Evolutionary conservation across 495 filamentous ascomycete genomes (phyloP).

Genomic region (Daldinia bambusicola): DNA sequence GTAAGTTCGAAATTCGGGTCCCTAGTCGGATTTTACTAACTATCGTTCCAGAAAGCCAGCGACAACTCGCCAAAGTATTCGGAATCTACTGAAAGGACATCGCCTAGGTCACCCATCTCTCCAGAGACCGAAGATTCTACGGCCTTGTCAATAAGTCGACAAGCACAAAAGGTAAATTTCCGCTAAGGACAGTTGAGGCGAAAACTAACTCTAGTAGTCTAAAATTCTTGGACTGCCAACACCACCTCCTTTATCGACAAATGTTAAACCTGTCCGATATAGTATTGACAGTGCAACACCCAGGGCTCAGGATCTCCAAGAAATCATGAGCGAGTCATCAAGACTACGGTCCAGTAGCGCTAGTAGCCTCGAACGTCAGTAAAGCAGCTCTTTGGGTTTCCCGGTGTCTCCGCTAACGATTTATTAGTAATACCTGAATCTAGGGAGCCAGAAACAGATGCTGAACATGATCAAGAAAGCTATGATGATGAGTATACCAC

Average conservation of each 20-base stretch:
- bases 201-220: slow-evolving; percentile 45
- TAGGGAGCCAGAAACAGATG: slow-evolving; percentile 52
- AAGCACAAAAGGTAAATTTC: slow-evolving; percentile 51
- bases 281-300: slow-evolving; percentile 78
- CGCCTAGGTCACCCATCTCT: slow-evolving; percentile 37
- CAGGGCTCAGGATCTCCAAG: slow-evolving; percentile 82
- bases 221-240: slow-evolving; percentile 54
- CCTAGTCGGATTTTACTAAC: neutral
- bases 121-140: slow-evolving; percentile 39
- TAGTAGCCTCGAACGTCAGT: slow-evolving; percentile 79
- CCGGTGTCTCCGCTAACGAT: slow-evolving; percentile 13
- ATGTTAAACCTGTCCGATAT: slow-evolving; percentile 70
- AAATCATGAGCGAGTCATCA: slow-evolving; percentile 58
- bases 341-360: slow-evolving; percentile 60
- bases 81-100: slow-evolving; percentile 46
- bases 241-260: slow-evolving; percentile 75
- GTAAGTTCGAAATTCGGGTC: slow-evolving; percentile 58
- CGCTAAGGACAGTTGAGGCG: slow-evolving; percentile 20
- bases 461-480: slow-evolving; percentile 47
- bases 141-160: slow-evolving; percentile 44
- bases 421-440: slow-evolving; percentile 62
- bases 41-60: slow-evolving; percentile 49
- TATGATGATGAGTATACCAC: slow-evolving; percentile 57
- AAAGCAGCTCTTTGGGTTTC: neutral
- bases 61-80: slow-evolving; percentile 47